A percentile compares a stretch with the other conserved stretches of the same genome.
Evolutionary conservation across 2,329 filamentous ascomycete genomes (phyloP).

Genomic region (Aspergillus versicolor): DNA sequence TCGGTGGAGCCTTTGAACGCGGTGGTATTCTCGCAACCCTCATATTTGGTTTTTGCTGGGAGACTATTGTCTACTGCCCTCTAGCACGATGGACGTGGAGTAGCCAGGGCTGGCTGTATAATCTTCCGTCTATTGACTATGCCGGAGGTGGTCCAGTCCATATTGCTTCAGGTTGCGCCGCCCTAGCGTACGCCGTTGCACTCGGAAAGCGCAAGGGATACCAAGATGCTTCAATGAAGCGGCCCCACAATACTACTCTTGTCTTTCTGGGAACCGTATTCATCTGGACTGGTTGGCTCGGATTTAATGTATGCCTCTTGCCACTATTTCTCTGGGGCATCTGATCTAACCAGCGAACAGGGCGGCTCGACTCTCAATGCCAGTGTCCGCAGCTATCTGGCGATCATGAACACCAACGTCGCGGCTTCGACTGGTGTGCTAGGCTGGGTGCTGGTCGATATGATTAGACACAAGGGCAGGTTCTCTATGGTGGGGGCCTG

Average conservation of each 20-base stretch:
- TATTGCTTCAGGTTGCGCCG: conserved; percentile 69
- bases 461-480: conserved; percentile 51
- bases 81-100: conserved; percentile 81
- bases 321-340: not conserved
- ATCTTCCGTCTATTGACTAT: conserved; percentile 69
- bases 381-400: conserved; percentile 54
- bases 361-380: conserved; percentile 56
- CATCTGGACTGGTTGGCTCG: conserved; percentile 55
- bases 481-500: conserved; percentile 59
- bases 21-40: conserved; percentile 65
- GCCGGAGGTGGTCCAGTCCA: conserved; percentile 75
- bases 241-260: conserved; percentile 71
- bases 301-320: conserved; percentile 48
- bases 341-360: conserved; percentile 14
- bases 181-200: conserved; percentile 71
- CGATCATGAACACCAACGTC: conserved; percentile 59
- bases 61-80: conserved; percentile 70
- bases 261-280: conserved; percentile 66
- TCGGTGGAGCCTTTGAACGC: conserved; percentile 63
- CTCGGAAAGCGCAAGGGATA: conserved; percentile 67
- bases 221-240: conserved; percentile 49
- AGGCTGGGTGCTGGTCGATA: conserved; percentile 56
- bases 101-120: conserved; percentile 67
- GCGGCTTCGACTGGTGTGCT: conserved; percentile 56
- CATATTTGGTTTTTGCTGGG: conserved; percentile 71